Evolutionary conservation across 345 rosid species (phyloP), one percentile per base, ranked within the genome.

Genomic region (Linum tenue): DNA sequence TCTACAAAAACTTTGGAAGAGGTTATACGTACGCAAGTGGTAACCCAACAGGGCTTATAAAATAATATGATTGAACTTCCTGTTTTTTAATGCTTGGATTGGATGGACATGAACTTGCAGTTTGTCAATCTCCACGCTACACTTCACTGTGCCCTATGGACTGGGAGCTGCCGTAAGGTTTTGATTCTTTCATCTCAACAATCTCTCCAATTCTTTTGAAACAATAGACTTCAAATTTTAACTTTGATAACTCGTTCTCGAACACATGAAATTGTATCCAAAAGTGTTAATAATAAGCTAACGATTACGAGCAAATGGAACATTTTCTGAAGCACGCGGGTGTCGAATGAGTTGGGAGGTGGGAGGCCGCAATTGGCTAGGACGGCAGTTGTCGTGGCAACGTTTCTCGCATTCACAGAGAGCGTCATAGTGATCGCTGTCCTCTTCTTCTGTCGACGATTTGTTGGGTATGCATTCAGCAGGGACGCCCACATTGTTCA

Each of bases 131-230:
- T 74, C 85, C 1, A 75, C 76, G 0, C 67, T 79, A 75, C 85
- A 79, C 71, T 82, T 76, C 74, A 79, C 81, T 31, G 42, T 82
- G 5, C 81, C 85, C 40, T 77, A 79, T 53, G 85, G 78, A 48
- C 64, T 82, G 9, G 80, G 78, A 62, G 83, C 69, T 16, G 80
- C 85, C 53, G 80, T 78, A 72, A 81, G 85, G 85, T 81, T 14
- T 7, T 15, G 7, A 56, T 14, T 16, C 17, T 35, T 35, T 37
- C 43, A 14, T 53, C 4, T 15, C 17, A 35, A 44, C 22, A 22
- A 22, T 22, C 31, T 22, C 31, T 22, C 31, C 31, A 22, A 22
- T 22, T 22, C 31, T 22, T 22, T 22, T 22, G 31, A 22, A 22
- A 22, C 31, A 22, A 22, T 22, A 22, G 31, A 22, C 31, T 22